Base-by-base conservation (phyloP, 1,139 yeast species). In the Saccharomyces hybrid region DNA sequence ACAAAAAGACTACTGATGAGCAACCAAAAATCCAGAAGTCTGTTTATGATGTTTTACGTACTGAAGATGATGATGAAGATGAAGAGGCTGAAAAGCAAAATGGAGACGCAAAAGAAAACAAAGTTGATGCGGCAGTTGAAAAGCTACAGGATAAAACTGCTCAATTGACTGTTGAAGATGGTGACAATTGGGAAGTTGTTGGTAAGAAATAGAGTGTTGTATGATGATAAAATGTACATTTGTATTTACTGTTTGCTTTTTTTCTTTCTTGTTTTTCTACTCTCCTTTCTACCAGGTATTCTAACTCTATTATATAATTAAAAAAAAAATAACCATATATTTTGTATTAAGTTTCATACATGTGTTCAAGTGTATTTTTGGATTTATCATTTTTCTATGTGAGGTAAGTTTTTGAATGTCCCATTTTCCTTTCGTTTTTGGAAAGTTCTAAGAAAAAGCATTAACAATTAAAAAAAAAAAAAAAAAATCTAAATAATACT, bases 161-260 rank as follows among this genome's bases (percentile, higher is more conserved):
- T 46, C 74, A 77, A 52, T 57, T 68, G 52, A 52, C 61, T 50
- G 64, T 67, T 46, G 64, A 61, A 5, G 64, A 63, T 50, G 64
- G 69, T 54, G 85, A 75, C 56, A 86, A 82, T 50, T 83, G 88
- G 88, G 83, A 82, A 71, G 81, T 80, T 62, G 88, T 82, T 61
- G 78, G 81, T 63, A 80, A 80, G 64, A 71, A 73, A 63, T 65
- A 59, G 59, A 38, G 44, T n/a, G 44, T 38, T 38, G 44, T 38
- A 11, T 38, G 44, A 38, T 38, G 44, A 38, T 38, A 38, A 38
- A 38, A 38, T 38, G 25, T 38, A 38, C 44, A 38, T 38, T 38
- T 38, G 44, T 38, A 38, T 38, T 38, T 38, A 38, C 44, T 38
- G 16, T 38, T 34, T 38, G 44, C 44, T 38, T 38, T 38, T 38